Evolutionary conservation across 1,284 basidiomycete genomes (phyloP).

Genomic region (Ganoderma meredithae): DNA sequence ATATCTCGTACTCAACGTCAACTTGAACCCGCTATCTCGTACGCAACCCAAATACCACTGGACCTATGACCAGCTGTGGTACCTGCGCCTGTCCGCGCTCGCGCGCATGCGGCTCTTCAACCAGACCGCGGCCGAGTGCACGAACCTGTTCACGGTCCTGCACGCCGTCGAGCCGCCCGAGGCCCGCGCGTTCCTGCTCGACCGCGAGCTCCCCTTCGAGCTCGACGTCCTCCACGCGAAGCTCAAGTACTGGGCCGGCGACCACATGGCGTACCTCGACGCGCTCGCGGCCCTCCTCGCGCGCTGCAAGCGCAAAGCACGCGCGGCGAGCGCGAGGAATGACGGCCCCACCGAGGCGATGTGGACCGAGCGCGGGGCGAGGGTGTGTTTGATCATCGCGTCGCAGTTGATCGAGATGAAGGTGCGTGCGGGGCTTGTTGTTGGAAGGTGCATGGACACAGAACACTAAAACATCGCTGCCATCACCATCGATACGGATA

Average conservation of each 20-base stretch:
- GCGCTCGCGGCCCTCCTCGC: conserved; percentile 80
- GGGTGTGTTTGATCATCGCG: conserved; percentile 74
- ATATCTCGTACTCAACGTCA: too few species aligned
- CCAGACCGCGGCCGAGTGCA: conserved; percentile 80
- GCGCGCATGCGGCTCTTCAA: conserved; percentile 83
- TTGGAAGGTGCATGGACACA: too few species aligned
- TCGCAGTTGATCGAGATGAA: conserved; percentile 74
- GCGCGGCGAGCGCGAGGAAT: conserved; percentile 38
- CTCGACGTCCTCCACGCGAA: conserved; percentile 78
- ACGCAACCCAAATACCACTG: neutral
- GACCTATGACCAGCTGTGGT: conserved; percentile 68
- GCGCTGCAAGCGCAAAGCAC: conserved; percentile 74
- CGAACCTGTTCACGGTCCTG: conserved; percentile 79
- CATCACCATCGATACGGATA: too few species aligned
- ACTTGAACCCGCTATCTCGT: neutral
- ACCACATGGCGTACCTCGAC: conserved; percentile 78
- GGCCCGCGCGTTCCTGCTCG: conserved; percentile 60
- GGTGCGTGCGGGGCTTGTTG: conserved; percentile 29
- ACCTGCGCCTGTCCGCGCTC: conserved; percentile 77
- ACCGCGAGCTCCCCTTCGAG: conserved; percentile 77
- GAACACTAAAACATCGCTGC: too few species aligned
- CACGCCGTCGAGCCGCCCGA: conserved; percentile 60
- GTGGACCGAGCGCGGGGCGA: conserved; percentile 81
- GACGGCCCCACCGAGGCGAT: conserved; percentile 60
- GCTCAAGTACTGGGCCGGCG: conserved; percentile 77